Percentiles rank a stretch among this genome's conserved stretches.
phyloP scores from a whole-genome alignment of 495 filamentous ascomycete genomes.

The Lineolata rhizophorae region DNA sequence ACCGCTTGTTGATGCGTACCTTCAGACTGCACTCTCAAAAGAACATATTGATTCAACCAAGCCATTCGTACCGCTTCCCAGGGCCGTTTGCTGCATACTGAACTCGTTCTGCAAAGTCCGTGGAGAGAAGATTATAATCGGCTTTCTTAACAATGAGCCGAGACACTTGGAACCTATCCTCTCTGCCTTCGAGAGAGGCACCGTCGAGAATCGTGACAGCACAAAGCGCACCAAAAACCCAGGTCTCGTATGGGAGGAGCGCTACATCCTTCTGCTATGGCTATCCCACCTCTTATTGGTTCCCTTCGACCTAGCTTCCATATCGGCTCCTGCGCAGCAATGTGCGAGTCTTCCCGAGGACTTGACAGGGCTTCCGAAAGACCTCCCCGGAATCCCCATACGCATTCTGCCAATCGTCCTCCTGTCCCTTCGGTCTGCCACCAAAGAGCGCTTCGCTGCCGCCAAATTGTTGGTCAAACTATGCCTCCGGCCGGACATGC shows the following conservation, averaged over 20 bases:
- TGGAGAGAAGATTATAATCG: slow-evolving; percentile 73
- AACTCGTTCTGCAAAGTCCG: slow-evolving; percentile 90
- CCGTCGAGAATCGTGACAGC: slow-evolving; percentile 2
- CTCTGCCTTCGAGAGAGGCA: slow-evolving; percentile 31
- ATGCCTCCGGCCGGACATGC: slow-evolving; percentile 73
- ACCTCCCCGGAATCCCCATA: slow-evolving; percentile 44
- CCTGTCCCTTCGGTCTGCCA: slow-evolving; percentile 45
- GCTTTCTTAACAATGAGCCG: slow-evolving; percentile 78
- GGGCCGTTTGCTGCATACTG: slow-evolving; percentile 42
- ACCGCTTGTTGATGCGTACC: slow-evolving; percentile 46
- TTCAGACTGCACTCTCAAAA: slow-evolving; percentile 23
- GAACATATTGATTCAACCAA: slow-evolving; percentile 8
- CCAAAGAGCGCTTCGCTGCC: slow-evolving; percentile 77
- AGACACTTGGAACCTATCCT: slow-evolving; percentile 61
- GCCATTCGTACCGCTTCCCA: not conserved
- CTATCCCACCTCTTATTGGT: slow-evolving; percentile 80
- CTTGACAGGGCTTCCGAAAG: slow-evolving; percentile 22
- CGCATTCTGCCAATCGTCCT: slow-evolving; percentile 51
- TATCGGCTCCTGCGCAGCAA: slow-evolving; percentile 36
- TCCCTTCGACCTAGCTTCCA: slow-evolving; percentile 72
- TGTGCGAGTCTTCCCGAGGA: no score
- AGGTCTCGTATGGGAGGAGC: slow-evolving; percentile 95
- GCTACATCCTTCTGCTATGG: slow-evolving; percentile 78
- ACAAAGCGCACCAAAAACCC: no score
- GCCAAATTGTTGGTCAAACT: slow-evolving; percentile 61